A percentile compares a stretch with the other conserved stretches of the same genome.
phyloP scores from a whole-genome alignment of 2,329 filamentous ascomycete species.

The Aureobasidium namibiae region DNA sequence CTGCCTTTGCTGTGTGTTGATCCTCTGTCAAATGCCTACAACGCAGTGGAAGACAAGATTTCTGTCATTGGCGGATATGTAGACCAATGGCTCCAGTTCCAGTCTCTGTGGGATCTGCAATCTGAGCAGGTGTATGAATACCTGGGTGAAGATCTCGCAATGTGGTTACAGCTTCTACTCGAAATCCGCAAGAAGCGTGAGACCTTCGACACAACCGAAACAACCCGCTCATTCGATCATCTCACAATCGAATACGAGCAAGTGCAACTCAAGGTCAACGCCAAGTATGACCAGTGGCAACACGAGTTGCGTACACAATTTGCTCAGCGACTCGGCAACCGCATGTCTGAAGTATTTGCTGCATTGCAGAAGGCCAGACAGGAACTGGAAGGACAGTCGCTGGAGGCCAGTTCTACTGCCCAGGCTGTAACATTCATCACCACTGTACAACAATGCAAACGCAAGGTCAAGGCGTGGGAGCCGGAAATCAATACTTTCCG shows the following conservation, averaged over 20 bases:
- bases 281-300: slow-evolving; percentile 99
- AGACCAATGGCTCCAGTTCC: slow-evolving; percentile 97
- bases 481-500: slow-evolving; percentile 94
- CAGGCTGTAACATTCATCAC: slow-evolving; percentile 98
- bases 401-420: slow-evolving; percentile 90
- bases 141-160: slow-evolving; percentile 80
- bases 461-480: slow-evolving; percentile 87
- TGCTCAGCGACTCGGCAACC: slow-evolving; percentile 74
- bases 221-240: slow-evolving; percentile 86
- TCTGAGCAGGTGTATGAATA: slow-evolving; percentile 91
- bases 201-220: slow-evolving; percentile 95
- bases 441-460: slow-evolving; percentile 90
- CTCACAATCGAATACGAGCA: slow-evolving; percentile 97
- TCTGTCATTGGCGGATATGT: slow-evolving; percentile 75
- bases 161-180: slow-evolving; percentile 92
- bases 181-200: slow-evolving; percentile 92
- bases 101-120: slow-evolving; percentile 95
- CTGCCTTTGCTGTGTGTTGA: slow-evolving; percentile 77
- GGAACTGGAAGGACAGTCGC: slow-evolving; percentile 82
- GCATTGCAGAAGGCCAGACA: slow-evolving; percentile 86
- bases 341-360: slow-evolving; percentile 85
- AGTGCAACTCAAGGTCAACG: slow-evolving; percentile 96
- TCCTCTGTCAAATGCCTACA: slow-evolving; percentile 71
- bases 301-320: slow-evolving; percentile 95
- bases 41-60: slow-evolving; percentile 74